Evolutionary conservation across 75 land plant genomes (phyloP), one percentile per base, ranked within the genome.

Genomic region (Isoetes taiwanensis): DNA sequence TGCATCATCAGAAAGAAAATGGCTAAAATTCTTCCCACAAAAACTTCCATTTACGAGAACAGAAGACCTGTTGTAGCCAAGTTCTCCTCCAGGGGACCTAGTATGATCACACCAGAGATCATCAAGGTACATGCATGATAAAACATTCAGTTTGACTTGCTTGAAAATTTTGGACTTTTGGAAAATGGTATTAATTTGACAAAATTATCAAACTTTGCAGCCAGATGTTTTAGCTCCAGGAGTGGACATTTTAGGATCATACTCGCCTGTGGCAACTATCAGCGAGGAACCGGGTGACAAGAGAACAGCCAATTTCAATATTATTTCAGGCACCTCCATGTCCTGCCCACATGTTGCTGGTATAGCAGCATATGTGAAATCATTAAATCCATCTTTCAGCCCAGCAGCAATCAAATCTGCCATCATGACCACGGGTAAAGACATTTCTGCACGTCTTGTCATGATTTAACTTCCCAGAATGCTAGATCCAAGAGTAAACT

Each of bases 371-470:
- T 8, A 12, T 0, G 0, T 56, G 38, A 64, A 57, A 53, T 57
- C 65, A 0, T 20, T 32, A n/a, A 61, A 64, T 35, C 41, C 63
- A 10, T 12, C 19, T 12, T 62, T 59, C 61, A 55, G 62, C 30
- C 64, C 64, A 11, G 62, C 64, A 12, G 62, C 62, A n/a, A 28
- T 62, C 61, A 62, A 62, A 1, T 62, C 64, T 17, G 64, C 64
- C n/a, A 59, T 62, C 64, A 62, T 62, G 64, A 62, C 64, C 27
- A 62, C 64, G 2, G 32, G 56, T 29, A 54, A n/a, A n/a, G n/a
- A n/a, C n/a, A n/a, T n/a, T n/a, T n/a, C n/a, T n/a, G n/a, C n/a
- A n/a, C n/a, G n/a, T n/a, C n/a, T n/a, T n/a, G n/a, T n/a, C n/a
- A n/a, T n/a, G n/a, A n/a, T n/a, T n/a, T n/a, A n/a, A n/a, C n/a